Base-by-base conservation (phyloP, 108 stramenopile species). In the Craspedostauros australis region DNA sequence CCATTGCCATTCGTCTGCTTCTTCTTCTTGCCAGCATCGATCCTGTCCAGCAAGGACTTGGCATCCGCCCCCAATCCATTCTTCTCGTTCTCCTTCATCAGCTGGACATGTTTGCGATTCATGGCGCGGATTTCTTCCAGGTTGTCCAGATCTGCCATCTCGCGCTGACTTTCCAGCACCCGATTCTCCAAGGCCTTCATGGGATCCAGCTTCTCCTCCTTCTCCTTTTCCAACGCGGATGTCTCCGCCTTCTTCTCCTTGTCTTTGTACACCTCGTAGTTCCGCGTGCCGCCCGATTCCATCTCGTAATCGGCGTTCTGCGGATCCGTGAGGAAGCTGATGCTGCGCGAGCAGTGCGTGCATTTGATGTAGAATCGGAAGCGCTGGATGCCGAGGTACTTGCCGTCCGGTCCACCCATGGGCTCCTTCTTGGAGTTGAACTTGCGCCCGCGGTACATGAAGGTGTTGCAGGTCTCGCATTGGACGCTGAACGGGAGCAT, bases 401-500 rank as follows among this genome's bases (percentile, higher is more conserved):
- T 75, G 30, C 96, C 95, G 39, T 85, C 66, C 20, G 80, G 58
- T 29, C 95, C 97, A 30, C 74, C 68, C 63, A 95, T 78, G 51
- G 77, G 59, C 54, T 98, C 97, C 60, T 95, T 96, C 38, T 88
- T 84, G 39, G 77, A 84, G 60, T 98, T 98, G 79, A 98, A 98
- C 64, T 98, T 98, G 2, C 93, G 84, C 5, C 97, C 84, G 5
- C 93, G 88, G 64, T 96, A 96, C 68, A 98, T 75, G 65, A 95
- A 96, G 20, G 93, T 84, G 22, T 79, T 73, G 59, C 97, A 98
- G 14, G 82, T 93, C 23, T 68, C 66, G 57, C 97, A 98, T 60
- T 96, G 94, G 33, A 98, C 65, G 16, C 76, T 73, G 80, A 96
- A 96, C 47, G 97, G 97, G 33, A 98, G 68, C 97, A 96, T 98